Evolutionary conservation across 441 rosid genomes (phyloP).

Genomic region (Lepidium campestre): DNA sequence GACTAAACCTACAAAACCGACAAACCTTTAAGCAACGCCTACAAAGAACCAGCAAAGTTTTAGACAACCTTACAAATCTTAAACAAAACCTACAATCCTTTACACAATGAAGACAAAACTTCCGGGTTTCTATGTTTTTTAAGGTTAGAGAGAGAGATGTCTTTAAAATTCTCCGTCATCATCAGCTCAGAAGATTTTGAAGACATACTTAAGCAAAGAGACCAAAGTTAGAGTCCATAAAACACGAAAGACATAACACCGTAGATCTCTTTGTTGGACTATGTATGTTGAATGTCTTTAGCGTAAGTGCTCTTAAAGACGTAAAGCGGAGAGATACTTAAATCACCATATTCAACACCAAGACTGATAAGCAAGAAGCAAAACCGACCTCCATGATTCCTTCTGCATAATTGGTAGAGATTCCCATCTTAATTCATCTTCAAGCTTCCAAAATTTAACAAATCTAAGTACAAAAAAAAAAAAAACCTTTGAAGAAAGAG

Average conservation of each 20-base stretch:
- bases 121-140: background rate
- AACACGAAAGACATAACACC: slow-evolving; percentile 92
- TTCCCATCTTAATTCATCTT: background rate
- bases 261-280: slow-evolving; percentile 81
- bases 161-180: slow-evolving; percentile 90
- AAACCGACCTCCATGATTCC: slow-evolving; percentile 72
- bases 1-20: too few relatives aligned
- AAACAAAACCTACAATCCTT: too few relatives aligned
- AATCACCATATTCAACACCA: slow-evolving; percentile 95
- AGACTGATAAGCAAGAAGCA: slow-evolving; percentile 91
- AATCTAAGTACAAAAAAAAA: slow-evolving; percentile 3
- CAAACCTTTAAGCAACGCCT: too few relatives aligned
- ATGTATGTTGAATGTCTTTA: slow-evolving; percentile 78
- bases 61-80: too few relatives aligned
- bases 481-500: slow-evolving; percentile 58
- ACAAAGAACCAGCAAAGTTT: too few relatives aligned
- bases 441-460: slow-evolving; percentile 5
- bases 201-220: slow-evolving; percentile 87
- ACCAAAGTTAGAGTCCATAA: slow-evolving; percentile 96
- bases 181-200: slow-evolving; percentile 85
- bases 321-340: slow-evolving; percentile 89
- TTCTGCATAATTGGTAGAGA: slow-evolving; percentile 40
- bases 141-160: background rate
- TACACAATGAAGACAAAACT: too few relatives aligned
- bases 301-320: slow-evolving; percentile 94